Base-by-base conservation (phyloP, 345 rosid species). In the Dovyalis caffra region DNA sequence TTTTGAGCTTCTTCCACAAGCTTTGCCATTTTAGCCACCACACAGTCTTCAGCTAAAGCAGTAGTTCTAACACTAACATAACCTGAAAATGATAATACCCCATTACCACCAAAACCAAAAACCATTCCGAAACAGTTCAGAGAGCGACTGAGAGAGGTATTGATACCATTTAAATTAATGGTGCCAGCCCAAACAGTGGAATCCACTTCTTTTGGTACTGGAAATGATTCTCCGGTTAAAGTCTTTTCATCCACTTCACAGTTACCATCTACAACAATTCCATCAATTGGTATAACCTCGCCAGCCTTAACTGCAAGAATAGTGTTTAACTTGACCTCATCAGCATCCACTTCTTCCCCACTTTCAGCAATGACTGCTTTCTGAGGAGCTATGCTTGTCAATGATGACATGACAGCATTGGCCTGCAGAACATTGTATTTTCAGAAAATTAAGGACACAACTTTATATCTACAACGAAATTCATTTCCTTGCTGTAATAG, bases 1-100 rank as follows among this genome's bases (percentile, higher is more conserved):
- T 85, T 95, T 61, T 95, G 98, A 74, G 99, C 97, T 80, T 93
- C 97, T 86, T 95, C 99, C 20, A 95, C 99, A 1, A 95, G 95
- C 80, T 87, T 90, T 38, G 90, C 84, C 98, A 95, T 87, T 83
- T 89, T 90, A 1, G 98, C 93, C 65, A 95, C 97, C 33, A 88
- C 86, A 66, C 95, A 93, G 64, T 93, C 98, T 82, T 90, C 90
- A 35, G 99, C 95, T 35, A 95, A 64, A 62, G 90, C 89, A 53
- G 96, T 87, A 40, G 98, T 92, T 76, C 85, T 90, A 16, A 95
- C 85, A 64, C 84, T 84, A 28, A 95, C 79, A 69, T 93, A 93
- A 69, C 99, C 97, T 91, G 61, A 51, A 77, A 72, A 32, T 47
- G 62, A 67, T 33, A 1, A 25, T 31, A 75, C 26, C 28, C 38